Evolutionary conservation across 2,329 filamentous ascomycete genomes (phyloP).

Genomic region (Gliomastix tumulicola): DNA sequence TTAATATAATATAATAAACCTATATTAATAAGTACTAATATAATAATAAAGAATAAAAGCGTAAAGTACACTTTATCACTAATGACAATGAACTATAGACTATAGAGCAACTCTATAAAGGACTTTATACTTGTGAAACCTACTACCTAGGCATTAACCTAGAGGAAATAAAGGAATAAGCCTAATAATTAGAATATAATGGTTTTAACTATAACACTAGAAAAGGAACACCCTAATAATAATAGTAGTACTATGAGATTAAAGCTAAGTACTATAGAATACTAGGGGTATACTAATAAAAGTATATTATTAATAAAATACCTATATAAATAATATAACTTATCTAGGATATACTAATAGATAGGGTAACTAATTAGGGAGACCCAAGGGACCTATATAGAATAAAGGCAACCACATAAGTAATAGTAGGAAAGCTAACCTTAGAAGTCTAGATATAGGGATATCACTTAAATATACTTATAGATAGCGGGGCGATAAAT

Average conservation of each 20-base stretch:
- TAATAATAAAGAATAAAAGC: neutral
- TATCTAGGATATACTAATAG: conserved; percentile 1
- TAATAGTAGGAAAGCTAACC: neutral
- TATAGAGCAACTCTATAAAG: neutral
- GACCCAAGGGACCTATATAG: neutral
- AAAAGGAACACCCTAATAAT: neutral
- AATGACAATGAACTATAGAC: neutral
- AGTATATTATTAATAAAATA: conserved; percentile 3
- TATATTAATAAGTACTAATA: neutral
- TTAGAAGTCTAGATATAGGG: conserved; percentile 2
- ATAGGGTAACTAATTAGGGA: neutral
- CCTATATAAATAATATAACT: conserved; percentile 1
- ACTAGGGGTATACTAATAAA: neutral
- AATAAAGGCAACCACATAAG: neutral
- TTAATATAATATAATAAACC: neutral
- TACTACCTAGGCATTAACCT: neutral
- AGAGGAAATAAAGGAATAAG: neutral
- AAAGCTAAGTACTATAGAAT: neutral
- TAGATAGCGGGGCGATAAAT: conserved; percentile 1
- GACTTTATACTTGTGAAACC: neutral
- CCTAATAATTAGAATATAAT: neutral
- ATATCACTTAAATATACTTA: conserved; percentile 1
- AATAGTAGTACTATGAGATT: conserved; percentile 1
- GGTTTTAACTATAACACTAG: neutral
- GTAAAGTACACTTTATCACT: neutral